Evolutionary conservation across 352 stramenopile species (phyloP), one percentile per base, ranked within the genome.

Genomic region (Globisporangium sylvaticum): DNA sequence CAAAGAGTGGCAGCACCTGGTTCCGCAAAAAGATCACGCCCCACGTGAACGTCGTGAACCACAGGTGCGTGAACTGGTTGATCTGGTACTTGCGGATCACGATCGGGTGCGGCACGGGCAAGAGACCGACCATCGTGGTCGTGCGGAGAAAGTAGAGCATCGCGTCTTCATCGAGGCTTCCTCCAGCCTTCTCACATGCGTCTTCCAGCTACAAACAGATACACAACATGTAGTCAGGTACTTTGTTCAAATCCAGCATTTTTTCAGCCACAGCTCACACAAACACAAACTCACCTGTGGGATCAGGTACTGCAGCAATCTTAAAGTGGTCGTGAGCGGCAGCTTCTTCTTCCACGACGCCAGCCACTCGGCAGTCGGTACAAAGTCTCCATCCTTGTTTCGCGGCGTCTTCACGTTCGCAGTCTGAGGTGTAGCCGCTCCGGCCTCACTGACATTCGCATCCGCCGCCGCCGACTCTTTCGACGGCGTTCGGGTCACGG

Each of bases 1-100:
- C 97, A 76, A 99, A 99, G 66, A 99, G 92, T 58, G 97, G 97
- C 46, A 98, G 83, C 65, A 92, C 71, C 70, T 99, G 96, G 83
- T 98, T 98, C 53, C 96, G 92, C 58, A 99, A 84, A 79, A 99
- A 99, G 70, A 99, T 98, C 50, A 99, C 96, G 46, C 97, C 97
- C 97, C 97, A 99, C 73, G 98, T 97, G 71, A 98, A 99, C 15
- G 96, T 98, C 32, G 97, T 99, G 76, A 99, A 99, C 97, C 97
- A 99, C 48, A 99, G 76, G 29, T 96, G 92, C 32, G 97, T 99
- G 70, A 98, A 99, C 77, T 99, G 91, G 80, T 99, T 99, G 65
- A 98, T 97, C 79, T 99, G 95, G 77, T 99, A 99, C 78, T 99
- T 98, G 62, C 97, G 84, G 73, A 99, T 99, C 24, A 99, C 96